phyloP scores from a whole-genome alignment of 2,329 filamentous ascomycete species.

The Hypoxylon sp. region DNA sequence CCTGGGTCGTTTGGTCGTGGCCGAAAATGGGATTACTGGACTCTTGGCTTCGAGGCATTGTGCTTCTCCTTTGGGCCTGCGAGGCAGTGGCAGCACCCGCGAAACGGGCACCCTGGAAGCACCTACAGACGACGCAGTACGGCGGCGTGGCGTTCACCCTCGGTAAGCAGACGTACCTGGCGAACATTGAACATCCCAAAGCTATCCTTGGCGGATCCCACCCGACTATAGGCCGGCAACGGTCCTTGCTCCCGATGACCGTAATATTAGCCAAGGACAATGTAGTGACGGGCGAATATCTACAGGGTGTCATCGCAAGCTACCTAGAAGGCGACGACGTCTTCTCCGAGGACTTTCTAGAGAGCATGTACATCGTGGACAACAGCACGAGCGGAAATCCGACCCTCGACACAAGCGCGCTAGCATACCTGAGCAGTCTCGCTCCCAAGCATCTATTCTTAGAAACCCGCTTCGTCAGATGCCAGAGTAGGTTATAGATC shows the following conservation, averaged over 20 bases:
- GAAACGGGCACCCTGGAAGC: constrained; percentile 38
- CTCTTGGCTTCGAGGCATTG: not conserved
- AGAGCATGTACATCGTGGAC: constrained; percentile 50
- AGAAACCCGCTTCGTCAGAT: constrained; percentile 30
- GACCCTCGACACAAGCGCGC: constrained; percentile 42
- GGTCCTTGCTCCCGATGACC: constrained; percentile 42
- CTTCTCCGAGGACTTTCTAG: constrained; percentile 53
- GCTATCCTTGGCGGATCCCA: constrained; percentile 36
- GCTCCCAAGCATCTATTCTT: constrained; percentile 35
- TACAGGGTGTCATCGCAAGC: constrained; percentile 49
- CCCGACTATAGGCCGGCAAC: constrained; percentile 15
- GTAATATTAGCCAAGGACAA: constrained; percentile 50
- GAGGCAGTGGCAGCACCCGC: constrained; percentile 8
- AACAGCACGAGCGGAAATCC: constrained; percentile 43
- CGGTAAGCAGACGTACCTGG: constrained; percentile 54
- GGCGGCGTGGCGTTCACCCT: constrained; percentile 54
- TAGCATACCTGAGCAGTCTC: constrained; percentile 38
- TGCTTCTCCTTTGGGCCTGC: constrained; percentile 14
- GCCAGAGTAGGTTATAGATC: constrained; percentile 18
- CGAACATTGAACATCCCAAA: constrained; percentile 52
- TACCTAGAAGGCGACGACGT: constrained; percentile 55
- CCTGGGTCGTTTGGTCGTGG: not conserved
- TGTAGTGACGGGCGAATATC: constrained; percentile 46
- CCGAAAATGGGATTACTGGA: constrained; percentile 25
- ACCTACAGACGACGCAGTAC: constrained; percentile 41